A percentile compares a stretch with the other conserved stretches of the same genome.
Conservation (phyloP, 208 protist species). For the Novymonas esmeraldas region DNA sequence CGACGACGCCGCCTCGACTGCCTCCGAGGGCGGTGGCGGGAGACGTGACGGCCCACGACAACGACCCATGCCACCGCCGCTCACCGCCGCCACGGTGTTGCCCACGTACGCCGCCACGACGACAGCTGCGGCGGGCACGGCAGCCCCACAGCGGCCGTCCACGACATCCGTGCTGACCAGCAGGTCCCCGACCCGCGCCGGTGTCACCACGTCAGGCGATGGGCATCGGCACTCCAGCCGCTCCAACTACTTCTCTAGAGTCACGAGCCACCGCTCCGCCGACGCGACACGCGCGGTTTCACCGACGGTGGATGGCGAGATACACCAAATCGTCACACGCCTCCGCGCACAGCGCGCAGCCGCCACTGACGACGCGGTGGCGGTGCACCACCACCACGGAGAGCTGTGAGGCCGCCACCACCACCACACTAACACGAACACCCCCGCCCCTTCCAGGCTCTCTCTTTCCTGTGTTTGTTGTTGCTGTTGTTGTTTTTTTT, state of each 20-base stretch:
- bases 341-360: neutral
- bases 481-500: too few species aligned
- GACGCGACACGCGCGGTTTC: neutral
- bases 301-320: slow-evolving; percentile 2
- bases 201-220: neutral
- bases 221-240: neutral
- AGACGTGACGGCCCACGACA: neutral
- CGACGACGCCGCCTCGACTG: neutral
- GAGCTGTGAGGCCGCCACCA: too few species aligned
- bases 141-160: neutral
- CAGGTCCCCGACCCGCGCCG: neutral
- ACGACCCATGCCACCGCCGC: neutral
- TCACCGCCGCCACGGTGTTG: neutral
- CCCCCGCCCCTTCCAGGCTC: too few species aligned
- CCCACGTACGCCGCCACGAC: neutral
- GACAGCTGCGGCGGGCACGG: neutral
- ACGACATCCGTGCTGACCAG: neutral
- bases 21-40: neutral
- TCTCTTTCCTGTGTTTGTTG: too few species aligned
- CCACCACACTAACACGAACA: too few species aligned
- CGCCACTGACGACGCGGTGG: too few species aligned
- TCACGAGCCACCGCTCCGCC: neutral
- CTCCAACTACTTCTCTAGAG: neutral
- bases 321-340: slow-evolving; percentile 12
- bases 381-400: neutral